These are phyloP conservation scores for Lipomyces yamadae DNA, from an alignment of 805 yeast species.

Conservation along the genomic window DNA sequence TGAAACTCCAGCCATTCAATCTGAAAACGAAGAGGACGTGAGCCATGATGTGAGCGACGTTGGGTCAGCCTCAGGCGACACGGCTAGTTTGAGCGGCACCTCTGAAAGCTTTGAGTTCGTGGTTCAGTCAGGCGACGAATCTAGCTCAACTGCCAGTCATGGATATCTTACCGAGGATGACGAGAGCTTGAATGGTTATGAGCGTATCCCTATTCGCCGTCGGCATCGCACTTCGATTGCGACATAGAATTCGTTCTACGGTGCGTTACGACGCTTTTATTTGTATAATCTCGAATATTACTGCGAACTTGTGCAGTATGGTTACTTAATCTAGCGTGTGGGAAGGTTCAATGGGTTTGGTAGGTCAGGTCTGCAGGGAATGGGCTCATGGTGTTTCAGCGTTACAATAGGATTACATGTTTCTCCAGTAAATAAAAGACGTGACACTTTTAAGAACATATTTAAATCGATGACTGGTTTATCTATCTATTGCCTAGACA, in stretches of 20 bases:
- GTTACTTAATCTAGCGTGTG: background rate
- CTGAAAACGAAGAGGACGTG: background rate
- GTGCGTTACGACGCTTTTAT: background rate
- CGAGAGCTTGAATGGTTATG: constrained; percentile 1
- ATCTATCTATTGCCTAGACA: background rate
- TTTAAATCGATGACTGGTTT: background rate
- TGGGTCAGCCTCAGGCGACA: background rate
- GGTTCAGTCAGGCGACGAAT: constrained; percentile 5
- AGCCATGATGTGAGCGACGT: background rate
- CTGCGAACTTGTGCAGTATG: background rate
- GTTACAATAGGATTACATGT: background rate
- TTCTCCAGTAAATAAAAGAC: background rate
- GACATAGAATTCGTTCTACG: background rate
- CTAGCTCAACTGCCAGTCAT: constrained; percentile 3
- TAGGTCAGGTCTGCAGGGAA: background rate
- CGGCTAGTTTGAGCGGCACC: constrained; percentile 6
- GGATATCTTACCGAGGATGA: constrained; percentile 10
- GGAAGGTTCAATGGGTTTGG: background rate
- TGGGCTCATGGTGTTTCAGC: background rate
- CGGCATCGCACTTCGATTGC: background rate
- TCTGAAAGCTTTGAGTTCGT: constrained; percentile 7
- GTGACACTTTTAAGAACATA: background rate
- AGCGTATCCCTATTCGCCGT: background rate
- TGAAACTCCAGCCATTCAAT: background rate
- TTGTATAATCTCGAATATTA: background rate